Evolutionary conservation across 306 rosid species (phyloP).

Genomic region (Medicago lupulina): DNA sequence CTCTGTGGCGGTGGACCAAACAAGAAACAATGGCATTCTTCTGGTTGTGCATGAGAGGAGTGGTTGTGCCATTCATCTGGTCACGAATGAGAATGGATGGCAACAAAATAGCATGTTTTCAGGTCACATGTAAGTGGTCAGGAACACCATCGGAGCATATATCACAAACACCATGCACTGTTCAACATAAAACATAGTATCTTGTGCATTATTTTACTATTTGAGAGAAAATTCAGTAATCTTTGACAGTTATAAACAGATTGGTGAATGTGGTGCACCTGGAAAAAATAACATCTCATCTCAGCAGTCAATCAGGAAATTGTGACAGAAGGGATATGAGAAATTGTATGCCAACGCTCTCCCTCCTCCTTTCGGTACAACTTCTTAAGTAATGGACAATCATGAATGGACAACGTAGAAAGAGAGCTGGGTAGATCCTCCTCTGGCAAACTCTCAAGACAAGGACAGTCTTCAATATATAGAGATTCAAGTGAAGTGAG

Average conservation of each 20-base stretch:
- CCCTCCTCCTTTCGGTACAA: conserved; percentile 8
- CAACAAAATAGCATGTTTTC: no score
- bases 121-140: no score
- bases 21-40: not conserved
- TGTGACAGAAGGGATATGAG: conserved; percentile 10
- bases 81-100: not conserved
- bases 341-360: conserved; percentile 30
- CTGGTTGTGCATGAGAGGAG: not conserved
- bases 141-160: not conserved
- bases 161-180: not conserved
- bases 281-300: not conserved
- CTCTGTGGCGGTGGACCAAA: not conserved
- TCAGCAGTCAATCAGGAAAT: not conserved
- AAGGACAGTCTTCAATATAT: fast-evolving
- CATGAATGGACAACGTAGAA: fast-evolving
- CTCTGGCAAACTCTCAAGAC: conserved; percentile 33
- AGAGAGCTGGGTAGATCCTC: conserved; percentile 35
- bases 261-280: no score
- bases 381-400: not conserved
- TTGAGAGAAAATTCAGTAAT: no score
- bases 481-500: conserved; percentile 33
- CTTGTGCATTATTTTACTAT: not conserved
- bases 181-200: not conserved
- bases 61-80: not conserved
- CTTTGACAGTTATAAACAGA: no score